Evolutionary conservation across 2,329 filamentous ascomycete species (phyloP), one percentile per base, ranked within the genome.

Genomic region (Aspergillus sp.): DNA sequence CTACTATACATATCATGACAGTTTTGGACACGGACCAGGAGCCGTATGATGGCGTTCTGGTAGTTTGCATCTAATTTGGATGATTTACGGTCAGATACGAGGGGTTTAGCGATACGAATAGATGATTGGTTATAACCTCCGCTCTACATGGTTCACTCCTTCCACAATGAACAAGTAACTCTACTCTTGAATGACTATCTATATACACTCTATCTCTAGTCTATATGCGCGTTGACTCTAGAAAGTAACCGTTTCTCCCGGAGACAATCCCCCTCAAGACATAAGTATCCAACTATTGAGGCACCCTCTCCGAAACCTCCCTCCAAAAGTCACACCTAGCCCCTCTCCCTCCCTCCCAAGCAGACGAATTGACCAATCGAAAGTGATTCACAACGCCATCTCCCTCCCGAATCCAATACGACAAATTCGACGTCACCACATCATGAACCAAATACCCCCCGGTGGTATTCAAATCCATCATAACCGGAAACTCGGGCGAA

Each of bases 311-410:
- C 9, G 52, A 43, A 5, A 60, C 39, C 2, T 4, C 53, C 10
- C 39, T 39, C 58, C 53, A 60, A 17, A 50, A 57, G 4, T 19
- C 43, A 52, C 53, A 57, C 6, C 58, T 25, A 6, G 12, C 10
- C 0, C 82, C 81, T 19, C 82, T 70, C 0, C 78, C 79, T 1
- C 75, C 81, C 59, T 84, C 82, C 82, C 82, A 84, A 2, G 69
- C 70, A 59, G 73, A 77, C 1, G 76, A 81, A 66, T 82, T 70
- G 5, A 76, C 78, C 28, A 83, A 52, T 0, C 65, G 69, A 60
- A 84, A 75, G 3, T 71, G 63, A 56, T 81, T 81, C 8, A 71
- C 67, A 15, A 78, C 69, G 36, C 65, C 76, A 57, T 68, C 69
- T 0, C 66, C 68, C 63, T 69, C 61, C 1, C 65, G 63, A n/a